These are phyloP conservation scores for Skeletonema tropicum DNA, from an alignment of 108 stramenopile genomes.

Conservation along the genomic window DNA sequence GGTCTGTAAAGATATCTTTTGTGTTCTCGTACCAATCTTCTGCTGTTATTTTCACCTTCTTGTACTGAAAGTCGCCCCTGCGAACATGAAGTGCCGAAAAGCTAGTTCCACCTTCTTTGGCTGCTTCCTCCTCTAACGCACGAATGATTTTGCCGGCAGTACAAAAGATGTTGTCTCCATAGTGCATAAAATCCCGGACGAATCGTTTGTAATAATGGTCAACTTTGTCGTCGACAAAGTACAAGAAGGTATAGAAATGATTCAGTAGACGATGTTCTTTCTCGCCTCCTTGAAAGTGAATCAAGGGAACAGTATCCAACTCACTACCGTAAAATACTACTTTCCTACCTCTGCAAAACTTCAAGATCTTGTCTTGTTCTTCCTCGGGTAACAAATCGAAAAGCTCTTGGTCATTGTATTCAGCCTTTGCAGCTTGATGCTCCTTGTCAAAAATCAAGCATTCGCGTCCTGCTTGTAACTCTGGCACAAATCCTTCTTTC, in stretches of 20 bases:
- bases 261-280: slow-evolving; percentile 73
- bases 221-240: slow-evolving; percentile 72
- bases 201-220: slow-evolving; percentile 82
- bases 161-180: slow-evolving; percentile 82
- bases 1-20: slow-evolving; percentile 61
- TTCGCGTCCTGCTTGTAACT: slow-evolving; percentile 35
- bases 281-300: slow-evolving; percentile 73
- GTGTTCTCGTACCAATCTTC: slow-evolving; percentile 81
- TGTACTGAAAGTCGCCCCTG: slow-evolving; percentile 89
- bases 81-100: slow-evolving; percentile 87
- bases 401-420: slow-evolving; percentile 4
- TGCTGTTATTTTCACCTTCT: slow-evolving; percentile 75
- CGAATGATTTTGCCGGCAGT: slow-evolving; percentile 84
- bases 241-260: slow-evolving; percentile 82
- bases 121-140: slow-evolving; percentile 65
- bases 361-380: slow-evolving; percentile 15
- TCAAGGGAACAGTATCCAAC: slow-evolving; percentile 33
- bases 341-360: slow-evolving; percentile 48
- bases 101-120: slow-evolving; percentile 44
- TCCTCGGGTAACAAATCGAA: slow-evolving; percentile 6
- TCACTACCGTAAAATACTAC: slow-evolving; percentile 22
- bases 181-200: slow-evolving; percentile 85
- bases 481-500: slow-evolving; percentile 45
- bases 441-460: slow-evolving; percentile 73
- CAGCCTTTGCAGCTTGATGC: not conserved